phyloP scores from a whole-genome alignment of 371 early-diverging fungal genomes.

The Mortierella sp. region DNA sequence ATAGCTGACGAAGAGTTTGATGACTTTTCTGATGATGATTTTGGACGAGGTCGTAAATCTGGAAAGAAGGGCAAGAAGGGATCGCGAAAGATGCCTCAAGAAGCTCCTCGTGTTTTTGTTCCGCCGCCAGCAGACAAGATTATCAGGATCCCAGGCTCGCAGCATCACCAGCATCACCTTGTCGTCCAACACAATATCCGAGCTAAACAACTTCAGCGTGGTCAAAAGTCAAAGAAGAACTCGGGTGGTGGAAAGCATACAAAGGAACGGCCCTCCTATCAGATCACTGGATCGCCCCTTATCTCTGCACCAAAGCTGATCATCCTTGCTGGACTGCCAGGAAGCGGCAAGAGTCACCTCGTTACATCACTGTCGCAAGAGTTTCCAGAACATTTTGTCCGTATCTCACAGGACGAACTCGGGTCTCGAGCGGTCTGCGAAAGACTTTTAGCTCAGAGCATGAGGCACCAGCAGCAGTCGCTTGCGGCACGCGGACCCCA shows the following conservation, averaged over 20 bases:
- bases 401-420: constrained; percentile 63
- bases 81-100: constrained; percentile 23
- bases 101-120: constrained; percentile 19
- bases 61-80: constrained; percentile 53
- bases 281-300: constrained; percentile 29
- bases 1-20: not conserved
- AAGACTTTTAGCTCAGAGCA: constrained; percentile 50
- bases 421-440: constrained; percentile 55
- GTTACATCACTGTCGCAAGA: constrained; percentile 29
- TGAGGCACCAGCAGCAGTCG: constrained; percentile 53
- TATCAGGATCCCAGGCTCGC: constrained; percentile 48
- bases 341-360: constrained; percentile 61
- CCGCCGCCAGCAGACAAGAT: constrained; percentile 54
- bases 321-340: constrained; percentile 61
- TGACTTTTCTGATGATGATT: constrained; percentile 37
- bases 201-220: constrained; percentile 49
- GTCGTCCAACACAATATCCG: constrained; percentile 52
- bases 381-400: constrained; percentile 53
- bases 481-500: constrained; percentile 29
- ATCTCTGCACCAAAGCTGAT: constrained; percentile 53
- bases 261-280: constrained; percentile 43
- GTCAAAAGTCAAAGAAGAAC: constrained; percentile 52
- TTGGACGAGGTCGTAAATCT: constrained; percentile 26
- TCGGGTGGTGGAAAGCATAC: constrained; percentile 27
- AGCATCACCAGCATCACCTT: constrained; percentile 52